phyloP scores from a whole-genome alignment of 345 rosid genomes.

The Heritiera littoralis region DNA sequence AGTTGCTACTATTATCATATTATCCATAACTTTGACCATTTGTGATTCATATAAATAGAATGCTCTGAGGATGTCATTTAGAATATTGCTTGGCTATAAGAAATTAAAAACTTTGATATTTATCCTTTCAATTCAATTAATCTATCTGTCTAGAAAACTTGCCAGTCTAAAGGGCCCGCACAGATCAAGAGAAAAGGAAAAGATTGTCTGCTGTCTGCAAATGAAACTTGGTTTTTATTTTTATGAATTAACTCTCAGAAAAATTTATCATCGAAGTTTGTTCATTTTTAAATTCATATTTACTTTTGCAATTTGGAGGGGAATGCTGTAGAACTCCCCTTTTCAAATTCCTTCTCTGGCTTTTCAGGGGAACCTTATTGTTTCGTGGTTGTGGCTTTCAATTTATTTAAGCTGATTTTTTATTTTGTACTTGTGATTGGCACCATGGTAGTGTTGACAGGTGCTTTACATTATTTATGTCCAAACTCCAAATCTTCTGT shows the following conservation, averaged over 20 bases:
- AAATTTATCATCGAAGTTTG: not conserved
- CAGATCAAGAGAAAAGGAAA: not conserved
- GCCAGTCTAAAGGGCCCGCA: no score
- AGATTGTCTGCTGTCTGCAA: not conserved
- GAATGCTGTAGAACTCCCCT: not conserved
- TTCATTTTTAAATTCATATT: not conserved
- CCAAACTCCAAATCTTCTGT: not conserved
- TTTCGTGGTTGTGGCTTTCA: not conserved
- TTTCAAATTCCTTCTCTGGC: constrained; percentile 6
- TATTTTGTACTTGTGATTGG: not conserved
- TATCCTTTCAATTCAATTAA: not conserved
- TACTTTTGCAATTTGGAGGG: not conserved
- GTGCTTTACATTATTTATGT: not conserved
- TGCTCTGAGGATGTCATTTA: not conserved
- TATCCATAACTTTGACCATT: not conserved
- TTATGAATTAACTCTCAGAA: constrained; percentile 1
- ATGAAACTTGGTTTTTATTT: not conserved
- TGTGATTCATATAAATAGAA: constrained; percentile 4
- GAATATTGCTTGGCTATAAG: not conserved
- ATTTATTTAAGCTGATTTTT: not conserved
- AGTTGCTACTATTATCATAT: not conserved
- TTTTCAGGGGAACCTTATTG: not conserved
- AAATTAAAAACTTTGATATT: not conserved
- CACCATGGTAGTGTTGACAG: not conserved
- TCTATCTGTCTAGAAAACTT: not conserved